phyloP scores from a whole-genome alignment of 805 yeast species.

The Schwanniomyces polymorphus region DNA sequence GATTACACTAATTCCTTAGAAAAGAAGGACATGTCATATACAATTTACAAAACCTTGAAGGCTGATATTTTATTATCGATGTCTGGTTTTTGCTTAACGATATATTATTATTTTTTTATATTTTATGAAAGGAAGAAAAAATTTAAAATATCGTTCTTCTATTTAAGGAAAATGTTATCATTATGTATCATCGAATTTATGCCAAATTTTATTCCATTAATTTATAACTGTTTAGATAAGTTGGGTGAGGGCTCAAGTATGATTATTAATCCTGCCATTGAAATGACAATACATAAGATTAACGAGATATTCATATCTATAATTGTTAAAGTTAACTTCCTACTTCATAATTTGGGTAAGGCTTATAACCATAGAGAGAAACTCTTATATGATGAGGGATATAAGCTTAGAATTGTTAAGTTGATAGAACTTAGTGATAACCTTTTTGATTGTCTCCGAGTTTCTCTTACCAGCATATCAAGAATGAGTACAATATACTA shows the following conservation, averaged over 20 bases:
- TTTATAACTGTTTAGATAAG: constrained; percentile 12
- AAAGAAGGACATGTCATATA: neutral
- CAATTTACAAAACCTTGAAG: constrained; percentile 4
- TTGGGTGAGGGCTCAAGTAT: constrained; percentile 29
- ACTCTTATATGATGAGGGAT: neutral
- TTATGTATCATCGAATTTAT: constrained; percentile 20
- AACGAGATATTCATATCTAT: constrained; percentile 15
- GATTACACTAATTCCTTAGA: constrained; percentile 8
- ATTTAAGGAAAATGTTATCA: constrained; percentile 25
- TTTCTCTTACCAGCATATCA: constrained; percentile 29
- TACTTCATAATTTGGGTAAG: constrained; percentile 3
- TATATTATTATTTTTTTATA: constrained; percentile 31
- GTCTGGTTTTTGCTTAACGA: constrained; percentile 22
- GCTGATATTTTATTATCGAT: constrained; percentile 16
- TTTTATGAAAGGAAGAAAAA: constrained; percentile 34
- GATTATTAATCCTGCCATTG: constrained; percentile 26
- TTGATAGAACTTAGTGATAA: neutral
- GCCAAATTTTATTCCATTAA: constrained; percentile 21
- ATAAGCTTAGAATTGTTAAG: neutral
- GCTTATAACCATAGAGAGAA: constrained; percentile 1
- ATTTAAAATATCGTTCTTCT: constrained; percentile 28
- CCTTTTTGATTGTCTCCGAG: constrained; percentile 20
- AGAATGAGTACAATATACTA: constrained; percentile 35
- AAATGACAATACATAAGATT: constrained; percentile 33
- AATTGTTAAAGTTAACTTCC: constrained; percentile 5